Evolutionary conservation across 1,284 basidiomycete genomes (phyloP).

Genomic region (Cryptococcus jaspeensis): DNA sequence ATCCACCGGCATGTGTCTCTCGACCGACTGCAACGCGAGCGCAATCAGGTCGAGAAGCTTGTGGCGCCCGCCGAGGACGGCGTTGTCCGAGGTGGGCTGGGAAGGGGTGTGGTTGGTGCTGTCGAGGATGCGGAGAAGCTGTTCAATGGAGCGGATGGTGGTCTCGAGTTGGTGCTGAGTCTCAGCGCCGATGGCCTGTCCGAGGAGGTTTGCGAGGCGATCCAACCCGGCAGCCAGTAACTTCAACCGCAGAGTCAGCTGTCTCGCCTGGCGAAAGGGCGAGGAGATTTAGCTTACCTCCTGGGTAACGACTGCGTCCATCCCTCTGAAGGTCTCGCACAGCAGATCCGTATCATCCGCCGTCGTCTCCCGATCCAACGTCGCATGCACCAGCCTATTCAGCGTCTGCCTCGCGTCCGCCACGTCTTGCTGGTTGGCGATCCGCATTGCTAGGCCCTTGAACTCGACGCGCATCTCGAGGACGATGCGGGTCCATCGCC

Average conservation of each 20-base stretch:
- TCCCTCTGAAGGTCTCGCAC: conserved; percentile 45
- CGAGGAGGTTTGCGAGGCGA: conserved; percentile 32
- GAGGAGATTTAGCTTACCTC: conserved; percentile 39
- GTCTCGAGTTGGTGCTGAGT: conserved; percentile 29
- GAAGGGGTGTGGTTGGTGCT: conserved; percentile 16
- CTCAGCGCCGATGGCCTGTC: conserved; percentile 38
- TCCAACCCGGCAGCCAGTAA: conserved; percentile 43
- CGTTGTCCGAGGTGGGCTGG: conserved; percentile 8
- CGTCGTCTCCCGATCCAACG: conserved; percentile 36
- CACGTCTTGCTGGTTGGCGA: conserved; percentile 32
- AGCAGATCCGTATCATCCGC: conserved; percentile 47
- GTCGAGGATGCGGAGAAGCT: conserved; percentile 39
- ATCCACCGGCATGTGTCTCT: conserved; percentile 30
- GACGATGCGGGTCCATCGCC: conserved; percentile 48
- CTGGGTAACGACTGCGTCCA: conserved; percentile 40
- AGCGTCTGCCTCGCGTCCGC: conserved; percentile 36
- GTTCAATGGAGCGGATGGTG: conserved; percentile 29
- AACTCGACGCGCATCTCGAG: conserved; percentile 49
- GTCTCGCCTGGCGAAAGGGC: no score
- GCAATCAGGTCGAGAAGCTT: conserved; percentile 38
- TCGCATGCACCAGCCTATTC: conserved; percentile 32
- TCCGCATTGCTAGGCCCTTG: conserved; percentile 42
- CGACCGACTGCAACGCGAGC: conserved; percentile 38
- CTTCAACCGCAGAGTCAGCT: conserved; percentile 8
- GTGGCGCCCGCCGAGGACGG: conserved; percentile 31